These are phyloP conservation scores for Penicillium odoratum DNA, from an alignment of 495 filamentous ascomycete genomes.

Conservation along the genomic window DNA sequence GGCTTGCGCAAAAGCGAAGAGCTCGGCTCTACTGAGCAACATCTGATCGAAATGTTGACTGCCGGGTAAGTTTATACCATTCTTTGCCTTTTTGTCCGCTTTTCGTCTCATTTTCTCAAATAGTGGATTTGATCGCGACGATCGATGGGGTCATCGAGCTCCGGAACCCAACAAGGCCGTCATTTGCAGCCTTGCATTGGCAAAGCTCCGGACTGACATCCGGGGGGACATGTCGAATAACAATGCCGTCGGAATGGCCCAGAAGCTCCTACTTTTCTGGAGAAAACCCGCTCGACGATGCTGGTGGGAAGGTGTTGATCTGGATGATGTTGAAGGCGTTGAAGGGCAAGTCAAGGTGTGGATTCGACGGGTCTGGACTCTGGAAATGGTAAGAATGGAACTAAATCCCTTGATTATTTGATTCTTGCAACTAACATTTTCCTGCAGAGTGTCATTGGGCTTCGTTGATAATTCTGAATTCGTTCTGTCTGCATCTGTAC, in stretches of 20 bases:
- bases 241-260: conserved; percentile 94
- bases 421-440: conserved; percentile 24
- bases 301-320: conserved; percentile 99
- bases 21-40: conserved; percentile 93
- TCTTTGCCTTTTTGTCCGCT: conserved; percentile 10
- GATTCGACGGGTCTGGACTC: conserved; percentile 96
- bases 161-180: conserved; percentile 97
- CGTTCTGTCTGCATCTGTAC: conserved; percentile 28
- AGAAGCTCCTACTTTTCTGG: conserved; percentile 98
- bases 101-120: conserved; percentile 9
- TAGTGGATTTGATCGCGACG: conserved; percentile 95
- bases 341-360: conserved; percentile 94
- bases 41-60: conserved; percentile 99
- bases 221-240: conserved; percentile 72
- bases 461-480: conserved; percentile 56
- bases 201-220: conserved; percentile 88
- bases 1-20: conserved; percentile 94
- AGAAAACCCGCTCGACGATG: conserved; percentile 93
- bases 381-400: conserved; percentile 78
- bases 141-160: conserved; percentile 93
- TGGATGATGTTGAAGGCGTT: conserved; percentile 85
- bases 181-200: conserved; percentile 92
- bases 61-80: conserved; percentile 70
- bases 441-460: conserved; percentile 76
- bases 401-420: not conserved